These are phyloP conservation scores for Candida dajiaensis DNA, from an alignment of 805 yeast genomes.

Conservation along the genomic window DNA sequence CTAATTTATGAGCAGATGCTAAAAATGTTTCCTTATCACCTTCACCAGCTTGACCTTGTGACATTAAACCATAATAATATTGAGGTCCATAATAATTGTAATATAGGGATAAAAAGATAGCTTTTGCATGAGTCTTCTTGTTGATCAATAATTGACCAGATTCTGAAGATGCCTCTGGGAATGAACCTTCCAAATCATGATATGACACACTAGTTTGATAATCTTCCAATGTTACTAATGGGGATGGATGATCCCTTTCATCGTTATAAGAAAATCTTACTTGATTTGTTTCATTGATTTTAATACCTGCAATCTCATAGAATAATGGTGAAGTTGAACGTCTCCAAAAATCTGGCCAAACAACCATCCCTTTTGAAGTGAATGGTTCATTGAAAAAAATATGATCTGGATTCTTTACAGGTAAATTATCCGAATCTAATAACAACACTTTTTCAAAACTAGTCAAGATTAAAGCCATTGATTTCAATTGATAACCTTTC, in stretches of 20 bases:
- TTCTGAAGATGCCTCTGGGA: constrained; percentile 66
- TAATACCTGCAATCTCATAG: constrained; percentile 48
- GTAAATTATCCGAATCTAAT: constrained; percentile 70
- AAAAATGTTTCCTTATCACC: constrained; percentile 78
- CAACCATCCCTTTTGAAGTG: constrained; percentile 36
- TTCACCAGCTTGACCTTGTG: constrained; percentile 67
- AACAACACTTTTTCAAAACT: constrained; percentile 70
- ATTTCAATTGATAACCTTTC: constrained; percentile 61
- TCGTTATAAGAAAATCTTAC: constrained; percentile 26
- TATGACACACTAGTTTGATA: constrained; percentile 35
- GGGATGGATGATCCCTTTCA: constrained; percentile 27
- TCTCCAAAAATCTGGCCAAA: constrained; percentile 72
- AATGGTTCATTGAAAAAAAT: constrained; percentile 32
- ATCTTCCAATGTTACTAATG: constrained; percentile 22
- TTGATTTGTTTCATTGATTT: constrained; percentile 27
- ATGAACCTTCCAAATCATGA: constrained; percentile 62
- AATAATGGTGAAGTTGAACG: constrained; percentile 57
- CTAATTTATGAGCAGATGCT: constrained; percentile 55
- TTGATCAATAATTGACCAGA: constrained; percentile 61
- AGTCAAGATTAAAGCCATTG: constrained; percentile 69
- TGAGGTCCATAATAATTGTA: constrained; percentile 62
- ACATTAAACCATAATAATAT: constrained; percentile 50
- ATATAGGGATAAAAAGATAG: constrained; percentile 54
- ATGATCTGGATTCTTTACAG: constrained; percentile 43
- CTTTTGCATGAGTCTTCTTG: constrained; percentile 49